Conservation (phyloP, 2,329 filamentous ascomycete genomes). For the Neofusicoccum cordaticola region DNA sequence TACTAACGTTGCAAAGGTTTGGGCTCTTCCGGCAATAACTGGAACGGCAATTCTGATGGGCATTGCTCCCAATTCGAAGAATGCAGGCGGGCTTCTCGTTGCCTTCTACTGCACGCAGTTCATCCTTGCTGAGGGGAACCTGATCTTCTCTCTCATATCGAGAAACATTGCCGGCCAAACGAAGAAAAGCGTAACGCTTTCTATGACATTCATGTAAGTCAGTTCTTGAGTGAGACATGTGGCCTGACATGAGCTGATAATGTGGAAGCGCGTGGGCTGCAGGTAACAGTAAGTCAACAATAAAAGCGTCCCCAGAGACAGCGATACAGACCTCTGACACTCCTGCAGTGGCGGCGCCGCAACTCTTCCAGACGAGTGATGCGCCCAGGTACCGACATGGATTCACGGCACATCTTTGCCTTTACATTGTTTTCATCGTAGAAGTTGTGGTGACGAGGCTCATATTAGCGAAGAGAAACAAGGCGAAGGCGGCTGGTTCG, state of each 20-base stretch:
- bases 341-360: conserved; percentile 18
- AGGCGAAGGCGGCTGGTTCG: conserved; percentile 1
- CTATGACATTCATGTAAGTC: conserved; percentile 21
- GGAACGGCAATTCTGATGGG: conserved; percentile 26
- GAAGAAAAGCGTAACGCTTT: conserved; percentile 21
- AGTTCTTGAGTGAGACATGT: too few species aligned
- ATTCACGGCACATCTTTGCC: conserved; percentile 19
- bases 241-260: background rate
- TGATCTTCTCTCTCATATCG: conserved; percentile 21
- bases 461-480: conserved; percentile 18
- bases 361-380: conserved; percentile 21
- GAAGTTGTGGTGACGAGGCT: conserved; percentile 14
- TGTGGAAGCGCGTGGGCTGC: background rate
- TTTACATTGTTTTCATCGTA: conserved; percentile 18
- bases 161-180: conserved; percentile 23
- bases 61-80: conserved; percentile 21
- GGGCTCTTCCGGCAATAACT: conserved; percentile 21
- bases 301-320: too few species aligned
- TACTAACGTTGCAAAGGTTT: background rate
- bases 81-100: conserved; percentile 26
- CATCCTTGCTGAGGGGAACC: conserved; percentile 23
- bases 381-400: conserved; percentile 20
- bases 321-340: conserved; percentile 1
- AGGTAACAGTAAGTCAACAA: background rate
- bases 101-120: conserved; percentile 31